These are phyloP conservation scores for Sarcocystis neurona DNA, from an alignment of 169 alveolate genomes.

Conservation along the genomic window DNA sequence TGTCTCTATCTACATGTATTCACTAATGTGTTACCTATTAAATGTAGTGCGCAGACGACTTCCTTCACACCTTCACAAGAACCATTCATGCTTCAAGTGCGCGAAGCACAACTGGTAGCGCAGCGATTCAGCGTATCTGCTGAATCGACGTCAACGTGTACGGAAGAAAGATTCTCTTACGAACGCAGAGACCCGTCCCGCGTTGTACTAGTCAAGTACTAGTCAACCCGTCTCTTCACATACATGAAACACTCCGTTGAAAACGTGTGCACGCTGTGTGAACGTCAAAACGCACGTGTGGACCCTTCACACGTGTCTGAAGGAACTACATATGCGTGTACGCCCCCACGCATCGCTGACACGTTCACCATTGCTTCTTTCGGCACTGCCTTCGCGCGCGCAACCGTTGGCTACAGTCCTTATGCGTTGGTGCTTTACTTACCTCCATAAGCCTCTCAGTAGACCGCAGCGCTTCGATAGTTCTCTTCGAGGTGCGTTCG, in stretches of 20 bases:
- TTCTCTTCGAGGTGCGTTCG: conserved; percentile 34
- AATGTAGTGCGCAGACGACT: too few relatives aligned
- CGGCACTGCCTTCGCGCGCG: neutral
- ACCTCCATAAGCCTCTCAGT: conserved; percentile 67
- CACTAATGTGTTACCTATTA: too few relatives aligned
- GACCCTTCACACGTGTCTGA: neutral
- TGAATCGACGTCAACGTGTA: too few relatives aligned
- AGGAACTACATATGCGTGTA: neutral
- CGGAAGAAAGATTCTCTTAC: too few relatives aligned
- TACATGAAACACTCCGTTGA: neutral
- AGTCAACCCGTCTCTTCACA: too few relatives aligned
- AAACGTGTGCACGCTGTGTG: neutral
- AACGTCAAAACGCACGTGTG: neutral
- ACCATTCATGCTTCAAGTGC: too few relatives aligned
- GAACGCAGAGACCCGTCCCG: too few relatives aligned
- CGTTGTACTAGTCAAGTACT: too few relatives aligned
- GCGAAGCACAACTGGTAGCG: too few relatives aligned
- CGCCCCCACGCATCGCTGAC: neutral
- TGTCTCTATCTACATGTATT: too few relatives aligned
- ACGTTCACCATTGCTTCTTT: neutral
- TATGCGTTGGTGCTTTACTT: neutral
- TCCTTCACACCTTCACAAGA: too few relatives aligned
- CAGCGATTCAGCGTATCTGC: too few relatives aligned
- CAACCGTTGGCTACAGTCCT: neutral
- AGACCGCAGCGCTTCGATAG: conserved; percentile 58